A percentile compares a stretch with the other conserved stretches of the same genome.
Conservation (phyloP, 495 filamentous ascomycete genomes). For the Penicillium parvum region DNA sequence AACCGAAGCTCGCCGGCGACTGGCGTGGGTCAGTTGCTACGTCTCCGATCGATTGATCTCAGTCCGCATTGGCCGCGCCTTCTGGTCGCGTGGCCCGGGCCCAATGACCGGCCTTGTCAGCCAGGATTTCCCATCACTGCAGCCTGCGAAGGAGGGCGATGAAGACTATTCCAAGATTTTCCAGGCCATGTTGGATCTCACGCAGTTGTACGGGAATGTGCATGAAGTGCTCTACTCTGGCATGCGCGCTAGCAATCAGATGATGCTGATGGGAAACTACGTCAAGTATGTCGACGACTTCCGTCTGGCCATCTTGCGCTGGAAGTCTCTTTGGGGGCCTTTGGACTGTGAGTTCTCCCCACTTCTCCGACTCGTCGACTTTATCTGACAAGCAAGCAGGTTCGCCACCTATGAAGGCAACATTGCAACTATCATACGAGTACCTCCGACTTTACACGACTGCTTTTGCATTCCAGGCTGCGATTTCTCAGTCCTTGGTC, state of each 20-base stretch:
- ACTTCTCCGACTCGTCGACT: background rate
- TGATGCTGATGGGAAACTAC: conserved; percentile 62
- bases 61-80: conserved; percentile 58
- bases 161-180: conserved; percentile 61
- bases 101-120: conserved; percentile 57
- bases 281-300: conserved; percentile 67
- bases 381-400: conserved; percentile 32
- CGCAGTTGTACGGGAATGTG: conserved; percentile 63
- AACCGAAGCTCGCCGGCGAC: conserved; percentile 50
- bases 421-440: conserved; percentile 57
- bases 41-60: conserved; percentile 62
- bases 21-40: conserved; percentile 63
- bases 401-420: conserved; percentile 53
- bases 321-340: conserved; percentile 61
- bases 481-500: conserved; percentile 54
- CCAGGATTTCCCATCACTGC: conserved; percentile 58
- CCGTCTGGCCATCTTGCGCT: conserved; percentile 54
- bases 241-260: conserved; percentile 58
- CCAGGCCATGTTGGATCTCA: conserved; percentile 59
- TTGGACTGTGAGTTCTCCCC: conserved; percentile 42
- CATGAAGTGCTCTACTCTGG: conserved; percentile 64
- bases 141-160: conserved; percentile 45
- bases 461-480: conserved; percentile 63
- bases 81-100: conserved; percentile 62
- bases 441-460: conserved; percentile 62